phyloP scores from a whole-genome alignment of 495 filamentous ascomycete species.

The Physcia stellaris region DNA sequence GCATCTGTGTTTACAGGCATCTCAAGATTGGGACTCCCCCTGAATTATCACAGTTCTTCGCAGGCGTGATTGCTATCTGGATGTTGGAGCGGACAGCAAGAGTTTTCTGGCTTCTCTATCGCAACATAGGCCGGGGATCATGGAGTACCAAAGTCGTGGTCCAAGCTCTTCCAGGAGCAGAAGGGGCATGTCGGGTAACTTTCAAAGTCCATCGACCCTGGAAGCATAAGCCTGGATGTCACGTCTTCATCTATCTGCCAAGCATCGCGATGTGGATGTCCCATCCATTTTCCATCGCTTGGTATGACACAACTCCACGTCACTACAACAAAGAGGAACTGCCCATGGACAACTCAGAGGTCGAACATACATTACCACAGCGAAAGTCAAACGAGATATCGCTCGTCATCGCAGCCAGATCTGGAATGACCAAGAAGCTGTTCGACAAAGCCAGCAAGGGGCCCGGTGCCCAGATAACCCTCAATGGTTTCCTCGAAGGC shows the following conservation, averaged over 20 bases:
- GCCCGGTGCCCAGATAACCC: slow-evolving; percentile 44
- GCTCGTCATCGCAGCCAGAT: slow-evolving; percentile 62
- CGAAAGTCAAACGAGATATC: slow-evolving; percentile 47
- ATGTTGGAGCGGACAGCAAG: slow-evolving; percentile 46
- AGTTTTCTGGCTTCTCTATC: slow-evolving; percentile 39
- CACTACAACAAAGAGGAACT: slow-evolving; percentile 28
- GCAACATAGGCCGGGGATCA: slow-evolving; percentile 37
- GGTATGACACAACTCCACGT: slow-evolving; percentile 22
- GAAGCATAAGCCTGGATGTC: slow-evolving; percentile 58
- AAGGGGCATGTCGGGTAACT: slow-evolving; percentile 47
- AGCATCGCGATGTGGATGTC: slow-evolving; percentile 56
- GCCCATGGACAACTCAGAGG: slow-evolving; percentile 11
- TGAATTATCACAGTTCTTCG: slow-evolving; percentile 50
- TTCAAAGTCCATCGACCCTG: slow-evolving; percentile 67
- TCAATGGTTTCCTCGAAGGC: slow-evolving; percentile 60
- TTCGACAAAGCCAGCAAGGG: slow-evolving; percentile 51
- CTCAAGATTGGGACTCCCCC: too few relatives aligned
- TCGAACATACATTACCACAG: slow-evolving; percentile 12
- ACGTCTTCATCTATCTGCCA: slow-evolving; percentile 75
- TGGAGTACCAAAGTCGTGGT: slow-evolving; percentile 29
- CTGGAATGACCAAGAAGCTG: slow-evolving; percentile 70
- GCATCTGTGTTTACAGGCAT: too few relatives aligned
- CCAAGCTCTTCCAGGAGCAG: slow-evolving; percentile 36
- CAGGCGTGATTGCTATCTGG: slow-evolving; percentile 51
- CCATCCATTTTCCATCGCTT: slow-evolving; percentile 45